phyloP scores from a whole-genome alignment of 2,329 filamentous ascomycete genomes.

The Xylariaceae sp. region DNA sequence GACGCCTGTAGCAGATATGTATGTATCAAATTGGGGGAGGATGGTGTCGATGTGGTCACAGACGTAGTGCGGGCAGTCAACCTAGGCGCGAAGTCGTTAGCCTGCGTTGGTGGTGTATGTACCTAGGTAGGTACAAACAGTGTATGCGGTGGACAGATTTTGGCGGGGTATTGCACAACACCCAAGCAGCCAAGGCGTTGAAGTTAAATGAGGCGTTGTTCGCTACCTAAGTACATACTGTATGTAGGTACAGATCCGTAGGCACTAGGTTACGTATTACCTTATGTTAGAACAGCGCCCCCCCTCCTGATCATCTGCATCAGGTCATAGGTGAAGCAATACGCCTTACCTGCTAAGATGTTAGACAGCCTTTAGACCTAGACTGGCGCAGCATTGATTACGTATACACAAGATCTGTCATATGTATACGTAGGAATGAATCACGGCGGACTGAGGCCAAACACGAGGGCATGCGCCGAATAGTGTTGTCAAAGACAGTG shows the following conservation, averaged over 20 bases:
- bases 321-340: conserved; percentile 14
- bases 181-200: not conserved
- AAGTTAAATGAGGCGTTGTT: not conserved
- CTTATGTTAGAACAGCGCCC: conserved; percentile 15
- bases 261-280: no score
- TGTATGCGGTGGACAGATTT: conserved; percentile 17
- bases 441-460: conserved; percentile 8
- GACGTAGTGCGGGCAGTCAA: conserved; percentile 32
- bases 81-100: conserved; percentile 8
- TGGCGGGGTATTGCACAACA: conserved; percentile 16
- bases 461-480: conserved; percentile 13
- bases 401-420: conserved; percentile 11
- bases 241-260: conserved; percentile 15
- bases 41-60: conserved; percentile 32
- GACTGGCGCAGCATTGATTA: conserved; percentile 15
- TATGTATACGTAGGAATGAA: conserved; percentile 16
- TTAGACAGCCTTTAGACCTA: conserved; percentile 11
- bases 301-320: conserved; percentile 10
- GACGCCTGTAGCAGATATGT: conserved; percentile 31
- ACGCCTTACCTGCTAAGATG: conserved; percentile 14
- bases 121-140: conserved; percentile 5
- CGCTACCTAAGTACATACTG: not conserved
- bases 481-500: conserved; percentile 10
- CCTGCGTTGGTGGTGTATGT: not conserved
- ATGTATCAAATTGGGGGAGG: conserved; percentile 30